Evolutionary conservation across 2,329 filamentous ascomycete species (phyloP), one percentile per base, ranked within the genome.

Genomic region (Penicillium psychrosexuale): DNA sequence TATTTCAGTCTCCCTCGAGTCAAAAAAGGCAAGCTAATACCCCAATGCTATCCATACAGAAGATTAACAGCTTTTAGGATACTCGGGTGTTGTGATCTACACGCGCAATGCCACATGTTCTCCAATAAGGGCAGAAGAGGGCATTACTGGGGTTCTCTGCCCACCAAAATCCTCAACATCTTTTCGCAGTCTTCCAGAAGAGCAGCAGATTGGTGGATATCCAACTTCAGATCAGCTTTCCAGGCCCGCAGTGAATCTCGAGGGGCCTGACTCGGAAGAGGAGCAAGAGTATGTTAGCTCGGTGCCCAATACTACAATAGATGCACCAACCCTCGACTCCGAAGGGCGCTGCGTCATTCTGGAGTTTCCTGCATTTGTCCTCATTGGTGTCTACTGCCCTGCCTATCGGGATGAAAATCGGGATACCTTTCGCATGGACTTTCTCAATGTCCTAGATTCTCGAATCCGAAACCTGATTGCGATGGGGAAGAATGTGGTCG

Each of bases 31-130:
- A 75, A 24, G 61, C 7, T 50, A 11, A 12, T 38, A 17, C 3
- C 9, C 19, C 5, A 2, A 17, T 2, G 11, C 12, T 43, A 44
- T n/a, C 2, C 27, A 45, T 15, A 9, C 31, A 37, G 5, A n/a
- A 13, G 8, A 8, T 48, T 63, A 46, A 68, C 52, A 9, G 43
- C 50, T 53, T 42, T 54, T 38, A 96, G 91, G 94, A 24, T 99
- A 97, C 70, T 96, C 93, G 27, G 94, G 94, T 2, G 93, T 99
- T 2, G 94, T 88, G 3, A 91, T 99, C 34, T 99, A 97, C 75
- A 97, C 92, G 1, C 84, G 91, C n/a, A 94, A 89, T 69, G 82
- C 88, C 4, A 87, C 84, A 34, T 97, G 94, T 72, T 84, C 86
- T 3, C 94, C 94, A 0, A 89, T 97, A 27, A 85, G 88, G 57